Percentiles rank a stretch among this genome's conserved stretches.
These are phyloP conservation scores for Solanum neorickii DNA, from an alignment of 257 asterid species.

Conservation along the genomic window DNA sequence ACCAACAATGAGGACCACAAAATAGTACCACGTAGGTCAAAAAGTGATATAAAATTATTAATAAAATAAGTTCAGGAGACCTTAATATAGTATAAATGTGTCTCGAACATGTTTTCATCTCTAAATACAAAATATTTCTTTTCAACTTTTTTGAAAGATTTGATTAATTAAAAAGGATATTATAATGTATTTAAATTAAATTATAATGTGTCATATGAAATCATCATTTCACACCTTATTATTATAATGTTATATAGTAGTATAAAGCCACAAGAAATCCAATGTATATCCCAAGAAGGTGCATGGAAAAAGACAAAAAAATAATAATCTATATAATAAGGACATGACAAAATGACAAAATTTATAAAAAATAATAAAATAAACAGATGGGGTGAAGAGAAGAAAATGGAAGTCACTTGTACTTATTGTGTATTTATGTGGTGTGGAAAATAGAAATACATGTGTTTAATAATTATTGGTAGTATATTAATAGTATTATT, in stretches of 20 bases:
- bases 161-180: not conserved
- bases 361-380: not conserved
- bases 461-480: not conserved
- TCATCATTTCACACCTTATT: not conserved
- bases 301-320: not conserved
- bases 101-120: too few relatives aligned
- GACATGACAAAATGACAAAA: not conserved
- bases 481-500: not conserved
- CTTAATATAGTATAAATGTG: too few relatives aligned
- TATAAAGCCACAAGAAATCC: not conserved
- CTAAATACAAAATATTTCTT: too few relatives aligned
- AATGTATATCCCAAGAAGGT: not conserved
- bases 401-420: not conserved
- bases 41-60: too few relatives aligned
- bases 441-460: not conserved
- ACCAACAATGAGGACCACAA: too few relatives aligned
- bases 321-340: not conserved
- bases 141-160: too few relatives aligned
- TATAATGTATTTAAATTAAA: not conserved
- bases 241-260: not conserved
- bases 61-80: too few relatives aligned
- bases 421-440: not conserved
- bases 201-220: not conserved
- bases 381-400: not conserved
- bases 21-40: too few relatives aligned